phyloP scores from a whole-genome alignment of 169 alveolate species.

The Blepharisma undulans region DNA sequence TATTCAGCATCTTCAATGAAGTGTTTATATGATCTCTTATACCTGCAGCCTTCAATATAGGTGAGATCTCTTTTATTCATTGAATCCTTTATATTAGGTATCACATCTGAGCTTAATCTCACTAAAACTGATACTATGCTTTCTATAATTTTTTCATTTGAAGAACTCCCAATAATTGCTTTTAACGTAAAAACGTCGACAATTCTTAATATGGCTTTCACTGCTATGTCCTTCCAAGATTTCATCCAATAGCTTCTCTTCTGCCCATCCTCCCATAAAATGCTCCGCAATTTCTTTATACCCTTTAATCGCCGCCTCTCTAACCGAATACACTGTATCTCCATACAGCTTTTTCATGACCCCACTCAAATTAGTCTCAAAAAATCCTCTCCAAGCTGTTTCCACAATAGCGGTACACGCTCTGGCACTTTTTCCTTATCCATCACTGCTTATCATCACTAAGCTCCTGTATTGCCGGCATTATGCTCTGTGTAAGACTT shows the following conservation, averaged over 20 bases:
- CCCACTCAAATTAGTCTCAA: slow-evolving; percentile 16
- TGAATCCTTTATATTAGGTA: too few relatives aligned
- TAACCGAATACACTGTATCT: not conserved
- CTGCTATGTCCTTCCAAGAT: not conserved
- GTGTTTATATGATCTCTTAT: not conserved
- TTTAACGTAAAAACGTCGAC: not conserved
- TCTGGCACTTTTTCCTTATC: slow-evolving; percentile 75
- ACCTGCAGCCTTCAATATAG: not conserved
- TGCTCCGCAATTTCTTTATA: not conserved
- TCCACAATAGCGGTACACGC: slow-evolving; percentile 75
- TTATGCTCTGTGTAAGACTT: slow-evolving; percentile 64
- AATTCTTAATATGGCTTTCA: not conserved
- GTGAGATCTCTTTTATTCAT: not conserved
- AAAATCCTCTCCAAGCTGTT: slow-evolving; percentile 60
- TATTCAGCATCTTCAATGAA: not conserved
- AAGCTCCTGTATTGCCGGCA: slow-evolving; percentile 82
- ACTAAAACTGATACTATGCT: not conserved
- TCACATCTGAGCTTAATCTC: too few relatives aligned
- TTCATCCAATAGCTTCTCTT: not conserved
- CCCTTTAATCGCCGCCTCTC: not conserved
- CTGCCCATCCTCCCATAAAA: not conserved
- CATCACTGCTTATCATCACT: slow-evolving; percentile 86
- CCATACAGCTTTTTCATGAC: not conserved
- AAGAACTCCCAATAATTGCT: not conserved
- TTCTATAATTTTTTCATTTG: not conserved